Base-by-base conservation (phyloP, 495 filamentous ascomycete species). In the Penicillium malachiteum region DNA sequence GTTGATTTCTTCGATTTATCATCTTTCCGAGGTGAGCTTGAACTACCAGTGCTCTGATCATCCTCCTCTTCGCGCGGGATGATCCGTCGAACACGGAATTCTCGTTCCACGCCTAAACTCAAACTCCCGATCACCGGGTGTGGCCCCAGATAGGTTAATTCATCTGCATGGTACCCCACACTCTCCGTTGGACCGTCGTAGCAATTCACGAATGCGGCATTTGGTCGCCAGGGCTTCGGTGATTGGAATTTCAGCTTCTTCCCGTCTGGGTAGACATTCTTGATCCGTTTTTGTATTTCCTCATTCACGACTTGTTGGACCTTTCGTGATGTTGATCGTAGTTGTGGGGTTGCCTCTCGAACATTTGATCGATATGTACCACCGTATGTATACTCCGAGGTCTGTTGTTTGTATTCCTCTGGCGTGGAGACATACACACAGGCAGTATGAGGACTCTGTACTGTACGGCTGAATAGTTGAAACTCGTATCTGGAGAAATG, bases 201-300 rank as follows among this genome's bases (percentile, higher is more conserved):
- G 71, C 90, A 93, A 65, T 98, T 98, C 0, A 96, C 92, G 58
- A 96, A 90, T 0, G 92, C 90, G 0, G 91, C 91, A 60, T 97
- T 98, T 7, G 92, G 87, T 31, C 67, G 75, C 92, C 94, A 97
- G 1, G 77, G 71, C 3, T 81, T 60, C 0, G 89, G 77, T 2
- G 86, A 87, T 59, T 96, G 91, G 60, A 89, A 85, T 56, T 79
- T 86, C 54, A 96, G 81, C 67, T 92, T 96, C 67, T 83, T 78
- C 14, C 85, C 83, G 10, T 71, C 74, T 0, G 83, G 78, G 55
- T 91, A 87, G 35, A 77, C 72, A 7, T 79, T 74, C 14, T 74
- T 73, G 54, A 91, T 91, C 12, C 89, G 85, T 13, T 71, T 73
- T 33, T 79, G 71, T 30, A 96, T 85, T 56, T 90, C 87, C 4